phyloP scores from a whole-genome alignment of 164 flowering plant genomes.

The Euptelea pleiosperma region DNA sequence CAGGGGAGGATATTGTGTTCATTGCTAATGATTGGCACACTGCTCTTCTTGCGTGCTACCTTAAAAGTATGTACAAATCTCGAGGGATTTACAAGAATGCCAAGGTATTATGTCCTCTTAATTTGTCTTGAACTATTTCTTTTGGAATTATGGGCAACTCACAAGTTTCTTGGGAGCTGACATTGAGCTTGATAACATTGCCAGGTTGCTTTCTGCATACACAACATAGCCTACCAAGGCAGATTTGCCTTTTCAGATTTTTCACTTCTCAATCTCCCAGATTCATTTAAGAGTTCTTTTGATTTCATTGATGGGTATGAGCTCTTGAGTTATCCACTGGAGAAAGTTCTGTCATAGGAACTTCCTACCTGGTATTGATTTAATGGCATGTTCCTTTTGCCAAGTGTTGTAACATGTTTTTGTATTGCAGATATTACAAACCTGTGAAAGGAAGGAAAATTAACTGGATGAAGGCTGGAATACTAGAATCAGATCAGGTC shows the following conservation, averaged over 20 bases:
- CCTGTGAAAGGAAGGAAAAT: constrained; percentile 94
- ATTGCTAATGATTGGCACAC: constrained; percentile 89
- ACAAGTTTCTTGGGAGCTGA: not conserved
- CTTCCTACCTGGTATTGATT: not conserved
- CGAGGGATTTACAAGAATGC: constrained; percentile 60
- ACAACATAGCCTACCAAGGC: constrained; percentile 94
- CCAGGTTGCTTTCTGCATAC: constrained; percentile 86
- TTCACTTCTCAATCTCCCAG: constrained; percentile 68
- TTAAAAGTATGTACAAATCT: constrained; percentile 58
- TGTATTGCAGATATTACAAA: constrained; percentile 53
- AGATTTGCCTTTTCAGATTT: constrained; percentile 79
- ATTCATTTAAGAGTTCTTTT: constrained; percentile 60
- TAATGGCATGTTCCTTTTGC: not conserved
- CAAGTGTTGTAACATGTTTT: not conserved
- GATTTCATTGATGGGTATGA: constrained; percentile 97
- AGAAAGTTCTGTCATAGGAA: not conserved
- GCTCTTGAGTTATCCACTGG: no score
- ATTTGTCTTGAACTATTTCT: not conserved
- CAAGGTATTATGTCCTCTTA: constrained; percentile 40
- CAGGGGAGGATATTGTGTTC: constrained; percentile 80
- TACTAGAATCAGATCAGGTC: constrained; percentile 60
- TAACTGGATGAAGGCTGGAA: constrained; percentile 97
- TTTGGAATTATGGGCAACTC: not conserved
- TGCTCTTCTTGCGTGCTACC: constrained; percentile 78
- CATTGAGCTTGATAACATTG: constrained; percentile 6